Evolutionary conservation across 805 yeast species (phyloP), one percentile per base, ranked within the genome.

Genomic region (Danielozyma ontarioensis): DNA sequence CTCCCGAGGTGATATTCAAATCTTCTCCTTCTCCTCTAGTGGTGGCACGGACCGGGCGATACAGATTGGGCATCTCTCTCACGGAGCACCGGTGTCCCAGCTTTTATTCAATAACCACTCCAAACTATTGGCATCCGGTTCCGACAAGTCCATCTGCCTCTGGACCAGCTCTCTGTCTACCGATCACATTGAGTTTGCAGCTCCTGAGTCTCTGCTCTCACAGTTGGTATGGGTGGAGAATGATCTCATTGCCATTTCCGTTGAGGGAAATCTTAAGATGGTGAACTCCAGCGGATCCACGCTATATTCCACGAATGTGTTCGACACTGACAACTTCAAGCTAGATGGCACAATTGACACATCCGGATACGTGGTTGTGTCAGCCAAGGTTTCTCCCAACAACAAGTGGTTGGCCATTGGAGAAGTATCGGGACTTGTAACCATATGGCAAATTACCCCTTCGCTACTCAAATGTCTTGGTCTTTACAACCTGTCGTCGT

Each of bases 241-340:
- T 28, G 41, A 39, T 33, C 40, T 45, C 13, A 35, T 45, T 1
- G 39, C 46, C 11, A 67, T 78, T 2, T 78, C 93, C 1, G 59
- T 84, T 55, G 94, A 88, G 44, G 86, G 93, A 0, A 63, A 80
- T 0, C 59, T 81, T 2, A 70, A 81, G 38, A 42, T 84, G 0
- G 65, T 74, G 2, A 53, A 53, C 19, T 51, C 51, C n/a, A 76
- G 73, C 13, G 61, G 57, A 14, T 46, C 58, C 5, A 25, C 73
- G 17, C 54, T 57, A 36, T 47, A 62, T 25, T 50, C 10, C 8
- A n/a, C 62, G 10, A 48, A 62, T 27, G 32, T 62, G 10, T 59
- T 59, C 44, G 44, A 48, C 30, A 49, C 50, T 32, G 38, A 45
- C 10, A 52, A 48, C 40, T 59, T 48, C 36, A 48, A 39, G 18